These are phyloP conservation scores for Diospyros lotus DNA, from an alignment of 148 eudicot species.

Conservation along the genomic window DNA sequence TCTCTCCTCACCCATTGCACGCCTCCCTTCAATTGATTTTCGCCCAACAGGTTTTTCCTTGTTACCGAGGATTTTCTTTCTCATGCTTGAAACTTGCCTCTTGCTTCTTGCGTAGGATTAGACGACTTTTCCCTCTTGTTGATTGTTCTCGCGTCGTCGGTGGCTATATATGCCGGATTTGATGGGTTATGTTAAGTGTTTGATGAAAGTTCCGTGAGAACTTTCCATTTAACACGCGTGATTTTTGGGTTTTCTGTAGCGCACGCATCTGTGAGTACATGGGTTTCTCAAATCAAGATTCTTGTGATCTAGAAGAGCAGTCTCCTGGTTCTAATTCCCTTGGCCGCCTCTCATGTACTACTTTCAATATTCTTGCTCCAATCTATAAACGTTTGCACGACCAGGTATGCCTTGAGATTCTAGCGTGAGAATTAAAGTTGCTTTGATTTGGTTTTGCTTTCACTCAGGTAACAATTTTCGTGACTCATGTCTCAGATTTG, in stretches of 20 bases:
- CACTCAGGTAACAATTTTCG: not conserved
- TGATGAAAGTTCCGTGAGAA: slow-evolving; percentile 19
- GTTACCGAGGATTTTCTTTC: not conserved
- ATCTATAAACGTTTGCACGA: slow-evolving; percentile 74
- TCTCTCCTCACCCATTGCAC: not conserved
- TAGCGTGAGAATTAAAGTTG: not conserved
- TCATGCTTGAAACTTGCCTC: not conserved
- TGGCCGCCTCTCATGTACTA: slow-evolving; percentile 64
- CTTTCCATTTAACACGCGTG: not conserved
- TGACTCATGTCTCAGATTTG: slow-evolving; percentile 20
- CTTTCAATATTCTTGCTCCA: slow-evolving; percentile 96
- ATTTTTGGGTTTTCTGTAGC: not conserved
- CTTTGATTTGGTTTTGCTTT: not conserved
- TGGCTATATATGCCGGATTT: not conserved
- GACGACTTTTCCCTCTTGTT: not conserved
- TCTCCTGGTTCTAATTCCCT: not conserved
- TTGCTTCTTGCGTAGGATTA: not conserved
- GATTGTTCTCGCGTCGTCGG: not conserved
- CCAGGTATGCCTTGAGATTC: slow-evolving; percentile 37
- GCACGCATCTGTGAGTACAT: not conserved
- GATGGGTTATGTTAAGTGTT: not conserved
- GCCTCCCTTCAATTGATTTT: not conserved
- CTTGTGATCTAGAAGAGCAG: slow-evolving; percentile 1
- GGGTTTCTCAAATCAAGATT: slow-evolving; percentile 1
- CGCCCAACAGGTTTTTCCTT: not conserved